phyloP scores from a whole-genome alignment of 139 green algal genomes.

The Yamagishiella unicocca region DNA sequence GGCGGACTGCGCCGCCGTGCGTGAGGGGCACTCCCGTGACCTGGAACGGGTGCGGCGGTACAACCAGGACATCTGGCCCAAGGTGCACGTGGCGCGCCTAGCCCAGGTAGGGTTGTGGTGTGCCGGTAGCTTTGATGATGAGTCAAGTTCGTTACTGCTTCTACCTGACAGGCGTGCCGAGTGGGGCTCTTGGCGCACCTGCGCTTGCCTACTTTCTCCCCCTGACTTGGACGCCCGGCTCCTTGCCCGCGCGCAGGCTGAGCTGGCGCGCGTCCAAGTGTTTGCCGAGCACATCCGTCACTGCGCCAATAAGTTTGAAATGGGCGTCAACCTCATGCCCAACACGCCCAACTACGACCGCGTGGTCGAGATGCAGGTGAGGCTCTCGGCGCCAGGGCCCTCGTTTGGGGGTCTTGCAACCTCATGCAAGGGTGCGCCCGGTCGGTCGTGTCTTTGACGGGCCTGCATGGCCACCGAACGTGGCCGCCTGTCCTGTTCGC shows the following conservation, averaged over 20 bases:
- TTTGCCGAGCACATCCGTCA: slow-evolving; percentile 74
- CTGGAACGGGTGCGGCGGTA: slow-evolving; percentile 32
- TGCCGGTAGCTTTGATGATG: too few species aligned
- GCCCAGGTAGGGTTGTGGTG: slow-evolving; percentile 47
- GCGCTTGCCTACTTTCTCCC: too few species aligned
- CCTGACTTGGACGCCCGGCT: too few species aligned
- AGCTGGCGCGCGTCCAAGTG: slow-evolving; percentile 58
- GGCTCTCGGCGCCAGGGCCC: background rate
- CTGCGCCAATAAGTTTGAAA: slow-evolving; percentile 69
- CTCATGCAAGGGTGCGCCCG: too few species aligned
- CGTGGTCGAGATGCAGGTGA: slow-evolving; percentile 79
- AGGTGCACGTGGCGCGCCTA: slow-evolving; percentile 55
- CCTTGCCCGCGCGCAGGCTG: slow-evolving; percentile 19
- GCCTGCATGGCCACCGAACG: too few species aligned
- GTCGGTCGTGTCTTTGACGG: too few species aligned
- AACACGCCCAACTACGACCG: slow-evolving; percentile 72
- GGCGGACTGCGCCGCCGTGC: slow-evolving; percentile 34
- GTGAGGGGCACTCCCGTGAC: slow-evolving; percentile 26
- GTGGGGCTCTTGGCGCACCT: too few species aligned
- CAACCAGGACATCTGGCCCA: slow-evolving; percentile 60
- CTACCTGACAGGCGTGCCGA: too few species aligned
- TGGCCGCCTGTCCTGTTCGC: too few species aligned
- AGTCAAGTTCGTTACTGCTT: too few species aligned
- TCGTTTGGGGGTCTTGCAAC: too few species aligned
- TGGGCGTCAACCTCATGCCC: slow-evolving; percentile 77